phyloP scores from a whole-genome alignment of 2,329 filamentous ascomycete genomes.

The Exophiala sideris region DNA sequence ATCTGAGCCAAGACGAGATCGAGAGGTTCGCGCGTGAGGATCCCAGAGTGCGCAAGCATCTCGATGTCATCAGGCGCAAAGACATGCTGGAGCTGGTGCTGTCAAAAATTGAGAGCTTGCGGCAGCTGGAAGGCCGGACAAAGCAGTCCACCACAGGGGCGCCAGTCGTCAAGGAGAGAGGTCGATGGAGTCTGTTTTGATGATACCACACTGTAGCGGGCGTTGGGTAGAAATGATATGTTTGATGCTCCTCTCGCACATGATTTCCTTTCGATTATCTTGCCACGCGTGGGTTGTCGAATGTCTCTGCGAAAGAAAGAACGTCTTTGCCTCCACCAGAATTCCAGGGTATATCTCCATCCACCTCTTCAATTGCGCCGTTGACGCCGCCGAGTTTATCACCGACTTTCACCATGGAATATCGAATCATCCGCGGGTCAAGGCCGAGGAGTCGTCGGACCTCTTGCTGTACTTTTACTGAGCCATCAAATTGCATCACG shows the following conservation, averaged over 20 bases:
- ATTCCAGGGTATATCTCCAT: conserved; percentile 55
- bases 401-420: conserved; percentile 82
- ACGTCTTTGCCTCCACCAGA: not conserved
- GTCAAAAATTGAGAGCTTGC: conserved; percentile 89
- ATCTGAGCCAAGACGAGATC: conserved; percentile 73
- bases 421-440: conserved; percentile 86
- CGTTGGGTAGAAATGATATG: conserved; percentile 15
- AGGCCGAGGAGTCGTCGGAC: conserved; percentile 73
- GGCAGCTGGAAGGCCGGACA: conserved; percentile 75
- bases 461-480: conserved; percentile 67
- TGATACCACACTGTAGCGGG: conserved; percentile 20
- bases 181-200: conserved; percentile 45
- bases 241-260: conserved; percentile 12
- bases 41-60: conserved; percentile 78
- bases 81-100: conserved; percentile 89
- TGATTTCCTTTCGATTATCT: not conserved
- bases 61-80: conserved; percentile 89
- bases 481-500: conserved; percentile 91
- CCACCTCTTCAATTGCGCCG: conserved; percentile 58
- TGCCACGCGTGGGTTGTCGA: not conserved
- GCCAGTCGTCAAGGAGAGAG: conserved; percentile 36
- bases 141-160: conserved; percentile 39
- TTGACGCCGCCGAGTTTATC: conserved; percentile 60
- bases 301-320: conserved; percentile 1
- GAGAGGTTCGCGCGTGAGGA: conserved; percentile 92